Evolutionary conservation across 805 yeast species (phyloP), one percentile per base, ranked within the genome.

Genomic region (Allodekkera sacchari): DNA sequence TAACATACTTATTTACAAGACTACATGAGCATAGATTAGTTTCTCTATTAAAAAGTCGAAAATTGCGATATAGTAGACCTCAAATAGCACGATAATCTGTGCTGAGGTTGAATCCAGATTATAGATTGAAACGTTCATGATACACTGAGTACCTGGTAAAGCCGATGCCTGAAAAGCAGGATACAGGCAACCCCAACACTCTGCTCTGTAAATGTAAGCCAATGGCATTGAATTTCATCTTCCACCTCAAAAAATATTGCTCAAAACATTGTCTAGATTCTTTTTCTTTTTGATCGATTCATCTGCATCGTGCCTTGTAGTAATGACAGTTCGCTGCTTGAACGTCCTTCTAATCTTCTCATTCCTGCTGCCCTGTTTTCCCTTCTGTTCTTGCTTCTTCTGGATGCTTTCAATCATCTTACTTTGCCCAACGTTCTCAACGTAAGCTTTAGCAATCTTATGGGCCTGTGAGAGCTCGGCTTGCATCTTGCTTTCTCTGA

Each of bases 391-490:
- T 41, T 67, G 60, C 55, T 71, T 71, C 36, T 62, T 57, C 45
- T 73, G 65, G 6, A 87, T 83, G 35, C 75, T 77, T 27, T 71
- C 68, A 31, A 85, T 67, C 78, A 79, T 79, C 64, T 84, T 85
- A 38, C 92, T 78, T 43, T 74, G 75, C 51, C 89, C 96, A 27
- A 89, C 88, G 49, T 85, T 87, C 42, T 70, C 71, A 37, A 88
- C 72, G 52, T 79, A 92, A 12, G 79, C 72, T 57, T 85, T 84
- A 62, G 88, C 88, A 54, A 89, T 68, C 45, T 83, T 81, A 34
- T 77, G 81, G 25, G 94, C 95, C 55, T 85, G 95, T 1, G 94
- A 71, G 22, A 92, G 72, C 55, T 92, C 97, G 38, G 94, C 72
- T 40, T 87, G 78, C 49, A 89, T 64, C 59, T 83, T 87, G 32